Conservation (phyloP, 2,329 filamentous ascomycete species). For the Penicillium sp. region DNA sequence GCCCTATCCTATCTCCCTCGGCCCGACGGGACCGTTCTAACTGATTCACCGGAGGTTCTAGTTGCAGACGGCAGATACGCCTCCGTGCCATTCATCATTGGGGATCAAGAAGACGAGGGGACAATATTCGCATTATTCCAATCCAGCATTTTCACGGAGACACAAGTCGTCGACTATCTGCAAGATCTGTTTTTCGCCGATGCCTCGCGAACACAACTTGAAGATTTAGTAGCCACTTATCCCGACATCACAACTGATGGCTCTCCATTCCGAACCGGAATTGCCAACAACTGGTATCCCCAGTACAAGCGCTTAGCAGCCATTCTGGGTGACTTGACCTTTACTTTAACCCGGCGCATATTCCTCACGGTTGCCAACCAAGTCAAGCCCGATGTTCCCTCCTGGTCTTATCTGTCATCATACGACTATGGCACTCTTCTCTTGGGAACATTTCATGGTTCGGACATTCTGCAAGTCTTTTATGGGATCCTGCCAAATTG, state of each 20-base stretch:
- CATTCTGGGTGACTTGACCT: conserved; percentile 72
- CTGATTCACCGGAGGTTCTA: conserved; percentile 63
- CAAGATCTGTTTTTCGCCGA: conserved; percentile 58
- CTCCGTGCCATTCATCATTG: conserved; percentile 64
- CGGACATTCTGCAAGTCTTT: conserved; percentile 69
- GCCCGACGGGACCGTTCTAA: conserved; percentile 65
- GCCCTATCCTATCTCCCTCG: conserved; percentile 73
- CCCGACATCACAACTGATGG: conserved; percentile 57
- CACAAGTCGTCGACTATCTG: conserved; percentile 63
- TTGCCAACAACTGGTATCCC: conserved; percentile 71
- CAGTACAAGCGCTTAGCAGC: conserved; percentile 76
- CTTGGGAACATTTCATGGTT: conserved; percentile 73
- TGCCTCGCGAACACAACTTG: conserved; percentile 54
- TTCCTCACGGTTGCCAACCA: conserved; percentile 55
- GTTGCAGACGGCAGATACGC: conserved; percentile 55
- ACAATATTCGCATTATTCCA: conserved; percentile 73
- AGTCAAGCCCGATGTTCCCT: conserved; percentile 58
- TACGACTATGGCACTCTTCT: conserved; percentile 72
- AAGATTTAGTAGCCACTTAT: conserved; percentile 63
- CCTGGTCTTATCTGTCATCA: conserved; percentile 73
- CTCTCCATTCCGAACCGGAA: conserved; percentile 69
- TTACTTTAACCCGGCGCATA: conserved; percentile 68
- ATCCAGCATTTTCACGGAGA: conserved; percentile 63
- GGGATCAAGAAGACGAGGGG: conserved; percentile 78
- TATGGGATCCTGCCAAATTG: conserved; percentile 64